phyloP scores from a whole-genome alignment of 352 stramenopile species.

The Thraustochytrium sp. region DNA sequence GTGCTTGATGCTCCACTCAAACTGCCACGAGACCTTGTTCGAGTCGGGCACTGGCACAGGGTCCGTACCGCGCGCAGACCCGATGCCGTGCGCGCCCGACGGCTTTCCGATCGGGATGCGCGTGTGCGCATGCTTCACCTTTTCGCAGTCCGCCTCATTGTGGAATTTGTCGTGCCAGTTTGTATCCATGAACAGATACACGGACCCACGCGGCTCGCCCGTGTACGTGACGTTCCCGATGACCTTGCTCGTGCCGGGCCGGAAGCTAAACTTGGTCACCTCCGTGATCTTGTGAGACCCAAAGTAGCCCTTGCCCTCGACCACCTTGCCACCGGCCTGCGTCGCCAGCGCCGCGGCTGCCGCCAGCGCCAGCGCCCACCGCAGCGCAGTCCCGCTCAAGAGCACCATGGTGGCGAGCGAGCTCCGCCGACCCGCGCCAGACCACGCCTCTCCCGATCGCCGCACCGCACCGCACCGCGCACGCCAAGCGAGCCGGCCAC shows the following conservation, averaged over 20 bases:
- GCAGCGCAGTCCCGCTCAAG: too few species aligned
- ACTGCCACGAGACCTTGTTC: constrained; percentile 30
- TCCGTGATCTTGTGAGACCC: constrained; percentile 25
- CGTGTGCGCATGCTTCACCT: constrained; percentile 43
- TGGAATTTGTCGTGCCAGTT: constrained; percentile 44
- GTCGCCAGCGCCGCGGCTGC: too few species aligned
- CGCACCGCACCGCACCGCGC: too few species aligned
- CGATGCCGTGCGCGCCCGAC: constrained; percentile 29
- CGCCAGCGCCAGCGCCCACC: too few species aligned
- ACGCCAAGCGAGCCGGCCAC: too few species aligned
- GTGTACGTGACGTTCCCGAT: constrained; percentile 28
- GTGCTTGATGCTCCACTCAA: constrained; percentile 36
- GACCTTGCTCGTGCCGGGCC: constrained; percentile 16
- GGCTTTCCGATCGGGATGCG: neutral
- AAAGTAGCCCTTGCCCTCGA: constrained; percentile 19
- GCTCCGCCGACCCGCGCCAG: too few species aligned
- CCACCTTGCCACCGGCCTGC: constrained; percentile 1
- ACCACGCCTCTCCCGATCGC: too few species aligned
- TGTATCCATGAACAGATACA: constrained; percentile 46
- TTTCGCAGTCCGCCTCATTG: constrained; percentile 34
- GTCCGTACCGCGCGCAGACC: neutral
- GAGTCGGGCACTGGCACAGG: neutral
- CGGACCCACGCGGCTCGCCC: neutral
- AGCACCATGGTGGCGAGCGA: too few species aligned
- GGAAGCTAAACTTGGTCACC: constrained; percentile 43